phyloP scores from a whole-genome alignment of 306 rosid genomes.

The Trifolium repens region DNA sequence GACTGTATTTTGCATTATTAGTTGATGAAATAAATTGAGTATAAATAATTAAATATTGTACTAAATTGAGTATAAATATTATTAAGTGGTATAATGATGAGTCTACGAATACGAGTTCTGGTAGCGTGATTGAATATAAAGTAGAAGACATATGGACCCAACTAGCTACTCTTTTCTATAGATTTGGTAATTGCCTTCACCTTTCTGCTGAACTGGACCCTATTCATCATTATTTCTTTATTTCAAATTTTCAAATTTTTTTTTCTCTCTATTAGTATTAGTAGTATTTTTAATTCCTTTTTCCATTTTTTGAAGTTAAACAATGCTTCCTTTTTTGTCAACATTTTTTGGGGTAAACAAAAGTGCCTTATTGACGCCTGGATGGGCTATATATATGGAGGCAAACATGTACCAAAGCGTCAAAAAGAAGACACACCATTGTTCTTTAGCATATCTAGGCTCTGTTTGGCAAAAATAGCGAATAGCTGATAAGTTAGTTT shows the following conservation, averaged over 20 bases:
- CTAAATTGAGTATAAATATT: too few species aligned
- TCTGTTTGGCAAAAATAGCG: too few species aligned
- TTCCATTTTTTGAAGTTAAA: too few species aligned
- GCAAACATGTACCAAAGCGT: not conserved
- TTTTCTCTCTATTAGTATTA: too few species aligned
- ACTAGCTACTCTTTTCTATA: not conserved
- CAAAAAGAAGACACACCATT: not conserved
- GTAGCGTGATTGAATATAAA: not conserved
- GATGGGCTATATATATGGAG: not conserved
- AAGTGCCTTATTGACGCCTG: too few species aligned
- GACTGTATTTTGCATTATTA: too few species aligned
- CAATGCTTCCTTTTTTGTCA: not conserved
- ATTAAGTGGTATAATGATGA: not conserved
- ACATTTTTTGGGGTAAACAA: not conserved
- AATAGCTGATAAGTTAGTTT: too few species aligned
- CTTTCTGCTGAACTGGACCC: not conserved
- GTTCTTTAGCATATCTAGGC: not conserved
- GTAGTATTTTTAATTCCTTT: too few species aligned
- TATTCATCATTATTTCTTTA: not conserved
- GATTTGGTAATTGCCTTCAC: not conserved
- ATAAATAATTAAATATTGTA: too few species aligned
- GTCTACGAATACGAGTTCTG: not conserved
- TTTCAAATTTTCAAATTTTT: not conserved
- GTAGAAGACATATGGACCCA: constrained; percentile 13
- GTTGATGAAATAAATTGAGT: not conserved